Base-by-base conservation (phyloP, 345 rosid species). In the Euphorbia lathyris region DNA sequence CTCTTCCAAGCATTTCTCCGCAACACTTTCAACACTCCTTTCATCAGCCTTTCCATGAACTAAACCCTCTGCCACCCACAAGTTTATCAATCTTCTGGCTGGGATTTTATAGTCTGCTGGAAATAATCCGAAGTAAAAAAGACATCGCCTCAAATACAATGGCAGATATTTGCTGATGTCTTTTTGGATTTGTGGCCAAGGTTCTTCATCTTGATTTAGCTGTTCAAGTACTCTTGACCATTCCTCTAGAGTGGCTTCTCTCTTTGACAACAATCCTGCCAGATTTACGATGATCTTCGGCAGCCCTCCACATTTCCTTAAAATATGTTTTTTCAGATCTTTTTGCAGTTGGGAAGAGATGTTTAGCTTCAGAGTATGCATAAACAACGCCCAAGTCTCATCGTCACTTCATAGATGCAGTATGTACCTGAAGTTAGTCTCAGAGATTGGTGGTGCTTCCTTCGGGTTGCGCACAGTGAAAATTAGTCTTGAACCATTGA, bases 401-500 rank as follows among this genome's bases (percentile, higher is more conserved):
- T 68, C 77, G 32, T 72, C 52, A 26, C 23, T 63, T 6, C 69
- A 71, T 3, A 72, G 66, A 29, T 60, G 14, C 6, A 67, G 63
- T 48, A 52, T 72, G 51, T 67, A 60, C 2, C 12, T 36, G 43
- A 32, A 59, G 5, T 59, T n/a, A 17, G 36, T 59, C 43, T 59
- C 64, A 7, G 23, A 30, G 23, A 61, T 5, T 14, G 70, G 69
- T 22, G 48, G 61, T 36, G 76, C 72, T 36, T 61, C 61, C 13
- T 57, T 56, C 45, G 50, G 48, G 50, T 32, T 27, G 3, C 63
- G 29, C 7, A 61, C 65, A 0, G 63, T 57, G 42, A 72, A 63
- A 14, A 77, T n/a, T 56, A 72, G 60, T 68, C 76, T 56, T 0
- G 66, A 72, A 43, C 80, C 73, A 38, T 68, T 77, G 26, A 63